These are phyloP conservation scores for Cladosporium sp. DNA, from an alignment of 2,329 filamentous ascomycete genomes.

Conservation along the genomic window DNA sequence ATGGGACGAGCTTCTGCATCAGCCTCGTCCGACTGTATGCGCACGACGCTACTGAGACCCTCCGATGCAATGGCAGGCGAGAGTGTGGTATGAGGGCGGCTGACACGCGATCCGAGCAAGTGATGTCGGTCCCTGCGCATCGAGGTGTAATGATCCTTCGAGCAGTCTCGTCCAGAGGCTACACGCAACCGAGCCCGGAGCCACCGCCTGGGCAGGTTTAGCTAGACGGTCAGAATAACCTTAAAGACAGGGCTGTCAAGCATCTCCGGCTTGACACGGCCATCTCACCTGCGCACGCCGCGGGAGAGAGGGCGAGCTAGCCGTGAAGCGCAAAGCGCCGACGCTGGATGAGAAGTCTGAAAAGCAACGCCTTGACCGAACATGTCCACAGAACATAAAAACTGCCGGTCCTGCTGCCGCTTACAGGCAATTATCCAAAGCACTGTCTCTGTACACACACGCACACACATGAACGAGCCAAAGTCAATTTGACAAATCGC, in stretches of 20 bases:
- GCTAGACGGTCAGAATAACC: neutral
- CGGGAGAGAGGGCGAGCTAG: neutral
- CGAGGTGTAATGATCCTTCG: constrained; percentile 11
- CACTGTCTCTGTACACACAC: too few relatives aligned
- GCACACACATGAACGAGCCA: too few relatives aligned
- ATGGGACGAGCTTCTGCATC: too few relatives aligned
- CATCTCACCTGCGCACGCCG: neutral
- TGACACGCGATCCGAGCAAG: neutral
- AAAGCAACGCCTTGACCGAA: neutral
- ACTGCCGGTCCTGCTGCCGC: too few relatives aligned
- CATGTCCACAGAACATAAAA: neutral
- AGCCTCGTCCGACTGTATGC: too few relatives aligned
- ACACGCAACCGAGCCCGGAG: neutral
- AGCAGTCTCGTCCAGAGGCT: neutral
- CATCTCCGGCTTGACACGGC: neutral
- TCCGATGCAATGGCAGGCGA: neutral
- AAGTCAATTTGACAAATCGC: too few relatives aligned
- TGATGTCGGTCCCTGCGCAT: constrained; percentile 1
- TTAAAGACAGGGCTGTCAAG: neutral
- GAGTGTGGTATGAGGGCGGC: neutral
- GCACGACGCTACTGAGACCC: neutral
- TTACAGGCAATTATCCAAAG: too few relatives aligned
- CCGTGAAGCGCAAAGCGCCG: neutral
- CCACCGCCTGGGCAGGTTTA: neutral
- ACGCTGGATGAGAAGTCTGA: too few relatives aligned